phyloP scores from a whole-genome alignment of 306 rosid genomes.

The Quercus gilva region DNA sequence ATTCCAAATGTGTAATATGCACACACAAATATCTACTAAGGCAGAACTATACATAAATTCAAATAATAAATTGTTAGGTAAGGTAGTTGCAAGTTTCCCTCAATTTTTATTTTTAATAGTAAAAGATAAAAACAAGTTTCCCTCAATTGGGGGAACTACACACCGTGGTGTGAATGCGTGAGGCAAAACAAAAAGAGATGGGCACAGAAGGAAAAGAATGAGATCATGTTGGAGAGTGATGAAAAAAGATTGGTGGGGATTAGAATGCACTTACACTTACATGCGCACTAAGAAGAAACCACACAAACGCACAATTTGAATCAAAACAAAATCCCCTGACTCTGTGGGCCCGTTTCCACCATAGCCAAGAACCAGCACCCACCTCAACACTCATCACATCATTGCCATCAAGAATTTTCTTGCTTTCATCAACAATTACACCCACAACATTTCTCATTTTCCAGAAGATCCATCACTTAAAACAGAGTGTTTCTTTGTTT shows the following conservation, averaged over 20 bases:
- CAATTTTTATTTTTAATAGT: neutral
- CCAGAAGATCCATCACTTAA: neutral
- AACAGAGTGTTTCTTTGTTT: neutral
- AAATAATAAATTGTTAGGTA: conserved; percentile 21
- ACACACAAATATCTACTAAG: neutral
- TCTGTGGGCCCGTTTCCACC: conserved; percentile 59
- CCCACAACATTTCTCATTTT: conserved; percentile 23
- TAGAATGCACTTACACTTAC: conserved; percentile 35
- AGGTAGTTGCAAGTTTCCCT: conserved; percentile 21
- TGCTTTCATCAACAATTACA: conserved; percentile 15
- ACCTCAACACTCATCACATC: conserved; percentile 50
- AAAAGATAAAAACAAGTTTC: conserved; percentile 5
- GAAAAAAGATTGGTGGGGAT: conserved; percentile 46
- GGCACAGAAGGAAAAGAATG: neutral
- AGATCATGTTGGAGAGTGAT: conserved; percentile 31
- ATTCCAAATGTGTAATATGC: too few species aligned
- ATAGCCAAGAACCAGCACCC: conserved; percentile 42
- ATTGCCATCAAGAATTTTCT: conserved; percentile 56
- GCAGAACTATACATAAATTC: neutral
- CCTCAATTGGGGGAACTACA: neutral
- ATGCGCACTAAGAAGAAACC: conserved; percentile 56
- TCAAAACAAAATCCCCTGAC: conserved; percentile 21
- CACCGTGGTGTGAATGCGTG: neutral
- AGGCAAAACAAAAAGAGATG: neutral
- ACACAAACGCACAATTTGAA: conserved; percentile 35